A percentile compares a stretch with the other conserved stretches of the same genome.
phyloP scores from a whole-genome alignment of 345 rosid species.

The Dovyalis caffra region DNA sequence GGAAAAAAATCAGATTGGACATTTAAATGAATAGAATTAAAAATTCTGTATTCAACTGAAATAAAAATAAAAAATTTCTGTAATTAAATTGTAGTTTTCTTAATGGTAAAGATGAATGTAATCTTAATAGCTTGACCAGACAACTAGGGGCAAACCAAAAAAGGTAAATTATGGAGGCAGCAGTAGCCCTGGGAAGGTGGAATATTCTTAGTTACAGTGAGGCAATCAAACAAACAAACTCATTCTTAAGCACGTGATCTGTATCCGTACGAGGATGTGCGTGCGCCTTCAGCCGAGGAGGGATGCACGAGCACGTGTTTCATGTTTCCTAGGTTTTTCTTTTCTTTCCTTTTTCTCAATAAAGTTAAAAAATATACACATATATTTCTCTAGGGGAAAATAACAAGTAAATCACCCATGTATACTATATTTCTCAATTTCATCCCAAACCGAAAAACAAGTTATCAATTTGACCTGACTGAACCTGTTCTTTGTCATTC shows the following conservation, averaged over 20 bases:
- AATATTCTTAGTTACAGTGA: background rate
- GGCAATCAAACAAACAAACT: background rate
- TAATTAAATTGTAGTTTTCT: no score
- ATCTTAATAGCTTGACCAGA: no score
- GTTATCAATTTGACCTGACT: background rate
- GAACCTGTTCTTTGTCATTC: background rate
- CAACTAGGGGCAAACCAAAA: no score
- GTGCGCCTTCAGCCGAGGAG: background rate
- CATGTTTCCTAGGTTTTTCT: background rate
- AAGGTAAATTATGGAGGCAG: background rate
- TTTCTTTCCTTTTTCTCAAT: background rate
- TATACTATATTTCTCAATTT: background rate
- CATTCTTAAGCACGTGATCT: background rate
- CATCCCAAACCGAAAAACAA: background rate
- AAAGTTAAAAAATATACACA: background rate
- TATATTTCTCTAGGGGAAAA: background rate
- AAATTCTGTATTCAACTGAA: no score
- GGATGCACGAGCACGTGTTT: background rate
- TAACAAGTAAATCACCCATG: background rate
- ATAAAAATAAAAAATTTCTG: no score
- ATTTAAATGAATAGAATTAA: no score
- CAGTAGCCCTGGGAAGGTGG: background rate
- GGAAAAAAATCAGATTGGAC: no score
- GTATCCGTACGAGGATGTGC: background rate
- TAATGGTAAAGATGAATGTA: no score